Evolutionary conservation across 1,284 basidiomycete genomes (phyloP).

Genomic region (Xanthoconium separans): DNA sequence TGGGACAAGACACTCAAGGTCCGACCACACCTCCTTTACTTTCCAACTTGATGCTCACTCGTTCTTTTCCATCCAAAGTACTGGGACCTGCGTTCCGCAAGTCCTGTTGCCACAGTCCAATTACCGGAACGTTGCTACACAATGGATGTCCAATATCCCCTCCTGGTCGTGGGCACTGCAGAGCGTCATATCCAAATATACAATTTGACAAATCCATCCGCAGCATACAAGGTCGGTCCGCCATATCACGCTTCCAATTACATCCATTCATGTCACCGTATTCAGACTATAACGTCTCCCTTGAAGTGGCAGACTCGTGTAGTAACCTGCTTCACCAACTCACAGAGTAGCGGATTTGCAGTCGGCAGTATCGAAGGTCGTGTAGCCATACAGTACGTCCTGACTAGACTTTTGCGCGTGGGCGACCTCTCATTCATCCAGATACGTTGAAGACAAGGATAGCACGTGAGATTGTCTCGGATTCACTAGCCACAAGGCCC

Average conservation of each 20-base stretch:
- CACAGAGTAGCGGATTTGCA: slow-evolving; percentile 76
- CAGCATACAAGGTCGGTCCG: slow-evolving; percentile 63
- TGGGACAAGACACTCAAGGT: slow-evolving; percentile 91
- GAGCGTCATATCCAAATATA: slow-evolving; percentile 89
- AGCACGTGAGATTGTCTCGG: slow-evolving; percentile 43
- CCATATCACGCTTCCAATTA: slow-evolving; percentile 1
- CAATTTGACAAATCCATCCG: slow-evolving; percentile 81
- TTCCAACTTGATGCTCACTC: neutral
- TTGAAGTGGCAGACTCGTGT: slow-evolving; percentile 95
- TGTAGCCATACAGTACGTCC: slow-evolving; percentile 89
- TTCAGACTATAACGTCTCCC: slow-evolving; percentile 75
- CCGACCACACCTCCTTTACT: slow-evolving; percentile 9
- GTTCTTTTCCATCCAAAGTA: slow-evolving; percentile 53
- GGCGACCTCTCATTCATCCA: slow-evolving; percentile 28
- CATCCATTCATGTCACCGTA: slow-evolving; percentile 5
- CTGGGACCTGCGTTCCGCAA: slow-evolving; percentile 82
- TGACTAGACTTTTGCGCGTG: neutral
- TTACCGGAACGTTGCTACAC: slow-evolving; percentile 91
- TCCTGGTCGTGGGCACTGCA: slow-evolving; percentile 95
- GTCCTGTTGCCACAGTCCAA: slow-evolving; percentile 73
- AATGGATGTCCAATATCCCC: slow-evolving; percentile 80
- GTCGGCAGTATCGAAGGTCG: slow-evolving; percentile 95
- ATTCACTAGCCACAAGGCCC: neutral
- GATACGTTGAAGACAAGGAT: slow-evolving; percentile 83
- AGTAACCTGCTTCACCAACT: slow-evolving; percentile 80